These are phyloP conservation scores for Eucalyptus globulus DNA, from an alignment of 345 rosid genomes.

Conservation along the genomic window DNA sequence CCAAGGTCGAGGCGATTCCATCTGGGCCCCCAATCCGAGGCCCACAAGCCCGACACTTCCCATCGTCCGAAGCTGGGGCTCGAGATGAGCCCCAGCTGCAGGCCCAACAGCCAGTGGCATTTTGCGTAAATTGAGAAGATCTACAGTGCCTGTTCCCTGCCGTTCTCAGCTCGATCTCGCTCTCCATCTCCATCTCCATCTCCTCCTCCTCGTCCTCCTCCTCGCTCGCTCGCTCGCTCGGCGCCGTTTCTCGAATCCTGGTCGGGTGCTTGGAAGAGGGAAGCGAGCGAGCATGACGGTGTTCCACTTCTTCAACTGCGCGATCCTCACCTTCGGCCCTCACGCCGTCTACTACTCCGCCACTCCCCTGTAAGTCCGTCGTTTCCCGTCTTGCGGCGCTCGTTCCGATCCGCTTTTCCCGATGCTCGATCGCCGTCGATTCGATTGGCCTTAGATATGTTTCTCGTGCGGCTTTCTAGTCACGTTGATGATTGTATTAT, in stretches of 20 bases:
- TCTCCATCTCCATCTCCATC: not conserved
- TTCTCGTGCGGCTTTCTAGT: not conserved
- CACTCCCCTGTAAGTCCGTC: constrained; percentile 59
- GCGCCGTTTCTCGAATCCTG: not conserved
- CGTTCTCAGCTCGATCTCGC: not conserved
- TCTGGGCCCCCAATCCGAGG: not conserved
- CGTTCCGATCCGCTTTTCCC: not conserved
- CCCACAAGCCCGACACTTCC: not conserved
- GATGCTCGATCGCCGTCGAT: not conserved
- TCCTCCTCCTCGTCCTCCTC: not conserved
- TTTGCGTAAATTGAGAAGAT: not conserved
- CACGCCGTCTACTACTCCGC: constrained; percentile 99
- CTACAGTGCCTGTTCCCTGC: not conserved
- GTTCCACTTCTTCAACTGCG: constrained; percentile 98
- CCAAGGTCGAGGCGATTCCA: not conserved
- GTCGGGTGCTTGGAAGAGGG: not conserved
- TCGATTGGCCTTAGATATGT: not conserved
- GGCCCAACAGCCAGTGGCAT: not conserved
- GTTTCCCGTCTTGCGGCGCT: not conserved
- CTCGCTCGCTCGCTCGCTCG: not conserved
- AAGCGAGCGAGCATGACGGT: constrained; percentile 44
- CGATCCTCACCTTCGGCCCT: constrained; percentile 95
- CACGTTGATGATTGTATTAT: not conserved
- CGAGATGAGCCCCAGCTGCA: not conserved
- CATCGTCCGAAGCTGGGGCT: not conserved